Evolutionary conservation across 1,284 basidiomycete genomes (phyloP), one percentile per base, ranked within the genome.

Genomic region (Albatrellus sp.): DNA sequence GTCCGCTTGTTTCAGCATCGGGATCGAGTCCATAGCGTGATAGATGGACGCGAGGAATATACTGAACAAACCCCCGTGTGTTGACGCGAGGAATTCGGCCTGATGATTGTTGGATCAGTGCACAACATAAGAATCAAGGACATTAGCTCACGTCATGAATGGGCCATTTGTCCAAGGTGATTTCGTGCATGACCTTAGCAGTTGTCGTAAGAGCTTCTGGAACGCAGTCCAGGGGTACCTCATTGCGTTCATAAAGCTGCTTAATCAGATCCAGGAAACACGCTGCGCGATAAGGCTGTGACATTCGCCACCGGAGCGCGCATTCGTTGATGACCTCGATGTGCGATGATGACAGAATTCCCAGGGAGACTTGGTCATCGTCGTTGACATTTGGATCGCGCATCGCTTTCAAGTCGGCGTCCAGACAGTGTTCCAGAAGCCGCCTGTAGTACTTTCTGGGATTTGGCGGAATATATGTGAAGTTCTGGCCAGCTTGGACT

Each of bases 341-440:
- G 59, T 98, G 91, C 13, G 73, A 58, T 1, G 75, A 57, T 0
- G 90, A 90, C n/a, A 99, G 65, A 46, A 99, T 98, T 9, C 89
- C 89, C 29, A 98, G 67, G 1, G 91, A 90, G 3, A 99, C 94
- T 64, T 98, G 92, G 53, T 98, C 90, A 54, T 92, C 89, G 53
- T 97, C 94, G 30, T 91, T 85, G 31, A 97, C 80, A 38, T 85
- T 81, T 9, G 80, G 80, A 48, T 79, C 81, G 47, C 86, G 72
- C 81, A 98, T 92, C 32, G 82, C 76, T 57, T 93, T 89, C 42
- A 98, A 68, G 60, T 99, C 96, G 37, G 75, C 72, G 31, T 85
- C 72, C 38, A 99, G 75, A 57, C 92, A 94, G 43, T 78, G 69
- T 55, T 89, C 84, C 20, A 98, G 72, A 3, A 98, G 72, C 7